phyloP scores from a whole-genome alignment of 1,139 yeast species.

The Nakaseomyces delphensis region DNA sequence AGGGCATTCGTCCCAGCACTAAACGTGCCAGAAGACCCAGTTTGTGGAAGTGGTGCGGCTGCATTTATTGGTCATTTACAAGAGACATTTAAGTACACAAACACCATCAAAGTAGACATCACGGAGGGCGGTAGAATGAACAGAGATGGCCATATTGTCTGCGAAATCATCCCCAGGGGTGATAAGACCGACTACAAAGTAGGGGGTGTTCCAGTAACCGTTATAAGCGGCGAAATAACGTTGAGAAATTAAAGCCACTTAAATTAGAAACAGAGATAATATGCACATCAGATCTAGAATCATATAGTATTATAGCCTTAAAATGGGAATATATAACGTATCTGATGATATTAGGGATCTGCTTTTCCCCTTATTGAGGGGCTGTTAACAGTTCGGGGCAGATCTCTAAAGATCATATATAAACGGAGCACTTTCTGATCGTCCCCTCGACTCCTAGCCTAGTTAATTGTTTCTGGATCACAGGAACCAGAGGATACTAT shows the following conservation, averaged over 20 bases:
- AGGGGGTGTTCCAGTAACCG: constrained; percentile 34
- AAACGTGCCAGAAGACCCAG: constrained; percentile 42
- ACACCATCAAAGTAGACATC: constrained; percentile 21
- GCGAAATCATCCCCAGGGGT: constrained; percentile 18
- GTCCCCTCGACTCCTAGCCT: too few species aligned
- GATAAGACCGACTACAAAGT: constrained; percentile 19
- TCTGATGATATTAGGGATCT: too few species aligned
- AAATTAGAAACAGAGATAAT: too few species aligned
- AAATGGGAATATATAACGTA: too few species aligned
- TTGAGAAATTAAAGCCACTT: neutral
- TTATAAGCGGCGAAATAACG: constrained; percentile 30
- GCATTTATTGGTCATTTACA: constrained; percentile 32
- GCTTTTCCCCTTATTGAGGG: too few species aligned
- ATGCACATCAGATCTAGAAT: too few species aligned
- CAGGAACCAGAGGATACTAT: too few species aligned
- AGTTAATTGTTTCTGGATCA: too few species aligned
- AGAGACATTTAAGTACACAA: constrained; percentile 16
- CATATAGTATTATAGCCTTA: too few species aligned
- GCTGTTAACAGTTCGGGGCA: too few species aligned
- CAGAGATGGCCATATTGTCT: constrained; percentile 33
- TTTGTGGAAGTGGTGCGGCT: constrained; percentile 44
- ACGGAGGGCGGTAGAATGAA: constrained; percentile 35
- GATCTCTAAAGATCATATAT: too few species aligned
- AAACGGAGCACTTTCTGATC: too few species aligned
- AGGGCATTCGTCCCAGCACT: constrained; percentile 38